Percentiles rank a stretch among this genome's conserved stretches.
phyloP scores from a whole-genome alignment of 768 basidiomycete species.

The Collybiopsis confluens region DNA sequence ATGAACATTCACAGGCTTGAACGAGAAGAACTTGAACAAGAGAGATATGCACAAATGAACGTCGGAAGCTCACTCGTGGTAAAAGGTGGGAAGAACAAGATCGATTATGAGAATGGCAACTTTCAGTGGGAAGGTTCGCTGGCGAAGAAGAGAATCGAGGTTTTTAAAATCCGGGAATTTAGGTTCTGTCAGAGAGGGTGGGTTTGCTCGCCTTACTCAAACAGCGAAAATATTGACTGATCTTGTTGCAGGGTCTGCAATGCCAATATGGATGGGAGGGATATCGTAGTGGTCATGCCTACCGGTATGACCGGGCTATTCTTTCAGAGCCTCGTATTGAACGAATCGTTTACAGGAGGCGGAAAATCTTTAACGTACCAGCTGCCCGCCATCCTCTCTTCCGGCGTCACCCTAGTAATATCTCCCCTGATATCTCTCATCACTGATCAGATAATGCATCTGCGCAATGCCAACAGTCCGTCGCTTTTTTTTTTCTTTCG shows the following conservation, averaged over 20 bases:
- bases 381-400: constrained; percentile 74
- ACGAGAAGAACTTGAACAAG: background rate
- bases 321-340: background rate
- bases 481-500: too few relatives aligned
- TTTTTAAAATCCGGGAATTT: constrained; percentile 71
- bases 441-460: constrained; percentile 75
- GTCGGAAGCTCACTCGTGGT: constrained; percentile 29
- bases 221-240: background rate
- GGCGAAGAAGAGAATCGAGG: constrained; percentile 50
- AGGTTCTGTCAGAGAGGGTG: constrained; percentile 85
- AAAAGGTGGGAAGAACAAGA: constrained; percentile 24
- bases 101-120: constrained; percentile 49
- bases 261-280: constrained; percentile 81
- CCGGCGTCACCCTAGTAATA: constrained; percentile 84
- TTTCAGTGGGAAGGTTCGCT: constrained; percentile 66
- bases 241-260: constrained; percentile 71
- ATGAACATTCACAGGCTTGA: too few relatives aligned
- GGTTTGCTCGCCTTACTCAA: constrained; percentile 17
- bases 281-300: constrained; percentile 86
- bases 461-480: constrained; percentile 61
- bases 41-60: background rate
- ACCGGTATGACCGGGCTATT: constrained; percentile 49
- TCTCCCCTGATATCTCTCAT: constrained; percentile 80
- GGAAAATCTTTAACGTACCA: constrained; percentile 94
- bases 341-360: constrained; percentile 49